Evolutionary conservation across 345 rosid species (phyloP).

Genomic region (Cardiospermum halicacabum): DNA sequence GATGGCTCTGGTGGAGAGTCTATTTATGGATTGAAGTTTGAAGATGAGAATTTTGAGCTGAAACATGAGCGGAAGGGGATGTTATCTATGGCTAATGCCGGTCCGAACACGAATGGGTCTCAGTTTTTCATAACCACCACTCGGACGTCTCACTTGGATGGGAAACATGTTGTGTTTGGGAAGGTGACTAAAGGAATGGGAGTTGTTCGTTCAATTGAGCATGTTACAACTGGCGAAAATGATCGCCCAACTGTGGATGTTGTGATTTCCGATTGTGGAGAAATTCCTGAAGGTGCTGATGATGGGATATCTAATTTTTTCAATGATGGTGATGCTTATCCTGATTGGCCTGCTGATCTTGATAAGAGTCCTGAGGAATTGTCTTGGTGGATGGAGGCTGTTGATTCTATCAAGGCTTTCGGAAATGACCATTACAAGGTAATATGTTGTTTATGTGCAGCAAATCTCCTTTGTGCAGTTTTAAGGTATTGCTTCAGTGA

Average conservation of each 20-base stretch:
- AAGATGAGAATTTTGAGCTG: constrained; percentile 79
- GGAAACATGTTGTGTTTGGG: constrained; percentile 93
- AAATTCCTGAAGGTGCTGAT: constrained; percentile 65
- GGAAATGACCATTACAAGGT: constrained; percentile 90
- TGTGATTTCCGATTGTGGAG: constrained; percentile 71
- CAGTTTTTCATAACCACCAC: constrained; percentile 95
- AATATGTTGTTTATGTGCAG: not conserved
- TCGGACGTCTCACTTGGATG: constrained; percentile 79
- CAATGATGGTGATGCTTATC: constrained; percentile 82
- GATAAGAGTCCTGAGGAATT: constrained; percentile 52
- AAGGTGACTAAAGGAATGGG: constrained; percentile 90
- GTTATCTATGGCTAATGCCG: constrained; percentile 90
- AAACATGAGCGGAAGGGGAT: constrained; percentile 97
- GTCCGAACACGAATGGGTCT: constrained; percentile 88
- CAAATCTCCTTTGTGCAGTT: not conserved
- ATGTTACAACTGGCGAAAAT: constrained; percentile 46
- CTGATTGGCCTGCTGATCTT: constrained; percentile 95
- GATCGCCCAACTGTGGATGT: constrained; percentile 59
- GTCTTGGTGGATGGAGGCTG: constrained; percentile 92
- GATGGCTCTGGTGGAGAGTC: constrained; percentile 97
- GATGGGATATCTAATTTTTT: constrained; percentile 78
- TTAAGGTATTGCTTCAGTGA: not conserved
- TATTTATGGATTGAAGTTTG: constrained; percentile 79
- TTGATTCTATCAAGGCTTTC: constrained; percentile 56
- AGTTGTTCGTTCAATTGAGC: constrained; percentile 81